Percentiles rank a stretch among this genome's conserved stretches.
Evolutionary conservation across 2,329 filamentous ascomycete genomes (phyloP).

Genomic region (Neurospora sp.): DNA sequence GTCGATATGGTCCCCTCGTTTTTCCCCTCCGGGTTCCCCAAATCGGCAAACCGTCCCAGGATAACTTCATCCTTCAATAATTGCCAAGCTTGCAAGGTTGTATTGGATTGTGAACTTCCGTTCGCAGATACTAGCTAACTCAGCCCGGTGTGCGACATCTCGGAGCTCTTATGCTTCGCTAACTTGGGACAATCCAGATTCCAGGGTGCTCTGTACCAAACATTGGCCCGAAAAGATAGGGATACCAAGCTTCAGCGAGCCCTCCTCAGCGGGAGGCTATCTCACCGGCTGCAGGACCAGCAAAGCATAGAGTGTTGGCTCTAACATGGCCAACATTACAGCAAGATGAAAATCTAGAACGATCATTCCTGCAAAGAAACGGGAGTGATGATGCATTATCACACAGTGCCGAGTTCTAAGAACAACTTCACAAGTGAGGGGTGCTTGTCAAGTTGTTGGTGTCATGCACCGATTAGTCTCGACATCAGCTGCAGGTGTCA

Average conservation of each 20-base stretch:
- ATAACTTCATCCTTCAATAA: not conserved
- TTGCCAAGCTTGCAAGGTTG: not conserved
- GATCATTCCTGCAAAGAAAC: not conserved
- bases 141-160: not conserved
- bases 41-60: not conserved
- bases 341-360: not conserved
- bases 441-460: not conserved
- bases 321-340: not conserved
- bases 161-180: not conserved
- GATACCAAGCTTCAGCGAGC: not conserved
- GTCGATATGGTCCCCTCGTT: not conserved
- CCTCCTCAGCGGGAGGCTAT: not conserved
- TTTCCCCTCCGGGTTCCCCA: not conserved
- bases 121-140: not conserved
- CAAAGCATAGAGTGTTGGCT: not conserved
- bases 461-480: not conserved
- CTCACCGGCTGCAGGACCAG: not conserved
- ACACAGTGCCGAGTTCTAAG: not conserved
- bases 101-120: not conserved
- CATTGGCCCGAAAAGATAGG: not conserved
- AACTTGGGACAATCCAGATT: not conserved
- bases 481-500: not conserved
- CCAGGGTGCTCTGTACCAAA: not conserved
- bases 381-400: not conserved
- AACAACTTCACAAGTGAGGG: not conserved